Evolutionary conservation across 192 early-diverging fungal genomes (phyloP), one percentile per base, ranked within the genome.

Genomic region (Coemansia sp.): DNA sequence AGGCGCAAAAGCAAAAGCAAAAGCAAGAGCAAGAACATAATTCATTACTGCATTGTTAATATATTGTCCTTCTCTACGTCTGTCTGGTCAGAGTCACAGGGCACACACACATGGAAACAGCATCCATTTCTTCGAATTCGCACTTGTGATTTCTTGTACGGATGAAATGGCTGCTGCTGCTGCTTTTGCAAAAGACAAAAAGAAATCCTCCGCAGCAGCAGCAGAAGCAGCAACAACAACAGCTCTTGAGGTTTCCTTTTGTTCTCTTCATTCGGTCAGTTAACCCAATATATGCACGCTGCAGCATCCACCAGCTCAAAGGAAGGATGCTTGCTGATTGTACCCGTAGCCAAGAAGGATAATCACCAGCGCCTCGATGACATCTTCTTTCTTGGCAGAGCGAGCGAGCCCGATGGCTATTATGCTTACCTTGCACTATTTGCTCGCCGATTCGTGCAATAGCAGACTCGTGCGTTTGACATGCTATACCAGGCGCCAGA

Each of bases 381-480:
- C 44, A 45, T 14, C 1, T 12, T 45, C 44, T 14, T 12, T 12
- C 44, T 45, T 45, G 8, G 44, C 10, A 45, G n/a, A 53, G n/a
- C n/a, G 7, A n/a, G 20, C 1, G n/a, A 53, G n/a, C 16, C 1
- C n/a, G n/a, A n/a, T 16, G n/a, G 51, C 46, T 16, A 53, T 53
- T 16, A 13, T 44, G 25, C 70, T 67, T 81, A 72, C 78, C 70
- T 69, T 66, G 69, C 40, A 75, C 48, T 32, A 72, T 37, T 50
- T 75, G 65, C 7, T 70, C 60, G 8, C 66, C 61, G 37, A 76
- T 25, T 17, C 39, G 43, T 46, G 51, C 64, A 37, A 63, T 42
- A 11, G 59, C 61, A 20, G 42, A 44, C 22, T 76, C 71, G 20
- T 63, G 50, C 0, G 64, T 65, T 61, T 78, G 67, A n/a, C 63